These are phyloP conservation scores for Starmerella stigmatis DNA, from an alignment of 805 yeast genomes.

Conservation along the genomic window DNA sequence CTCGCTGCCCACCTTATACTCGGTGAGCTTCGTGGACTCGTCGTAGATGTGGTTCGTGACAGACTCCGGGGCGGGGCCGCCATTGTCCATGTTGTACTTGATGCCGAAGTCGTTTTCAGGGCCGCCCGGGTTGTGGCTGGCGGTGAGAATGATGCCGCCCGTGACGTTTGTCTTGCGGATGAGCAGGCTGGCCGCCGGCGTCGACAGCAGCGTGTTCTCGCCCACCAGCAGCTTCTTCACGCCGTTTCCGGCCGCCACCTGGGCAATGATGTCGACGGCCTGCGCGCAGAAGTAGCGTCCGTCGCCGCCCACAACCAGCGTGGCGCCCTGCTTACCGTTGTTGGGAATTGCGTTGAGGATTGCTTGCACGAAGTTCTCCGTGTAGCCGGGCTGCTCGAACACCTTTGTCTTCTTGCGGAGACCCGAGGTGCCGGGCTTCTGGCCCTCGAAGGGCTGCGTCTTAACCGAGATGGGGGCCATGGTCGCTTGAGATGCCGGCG, in stretches of 20 bases:
- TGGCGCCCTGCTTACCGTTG: constrained; percentile 54
- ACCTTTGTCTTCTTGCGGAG: constrained; percentile 82
- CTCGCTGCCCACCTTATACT: constrained; percentile 45
- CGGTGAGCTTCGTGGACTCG: constrained; percentile 45
- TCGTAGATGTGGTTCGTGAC: constrained; percentile 83
- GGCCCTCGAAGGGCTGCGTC: constrained; percentile 76
- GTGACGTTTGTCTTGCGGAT: constrained; percentile 60
- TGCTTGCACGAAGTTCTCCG: constrained; percentile 90
- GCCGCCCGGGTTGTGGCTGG: constrained; percentile 97
- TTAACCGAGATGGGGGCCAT: constrained; percentile 31
- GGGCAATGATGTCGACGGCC: constrained; percentile 70
- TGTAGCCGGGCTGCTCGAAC: constrained; percentile 68
- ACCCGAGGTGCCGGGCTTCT: constrained; percentile 97
- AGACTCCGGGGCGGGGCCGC: constrained; percentile 96
- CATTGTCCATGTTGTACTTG: constrained; percentile 87
- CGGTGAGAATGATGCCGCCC: constrained; percentile 93
- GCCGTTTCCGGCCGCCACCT: constrained; percentile 85
- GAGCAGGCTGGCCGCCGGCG: constrained; percentile 94
- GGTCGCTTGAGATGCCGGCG: too few relatives aligned
- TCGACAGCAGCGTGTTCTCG: constrained; percentile 75
- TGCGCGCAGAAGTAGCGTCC: constrained; percentile 83
- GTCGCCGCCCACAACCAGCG: constrained; percentile 90
- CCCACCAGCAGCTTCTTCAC: constrained; percentile 79
- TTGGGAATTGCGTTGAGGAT: constrained; percentile 81
- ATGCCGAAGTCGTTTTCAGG: constrained; percentile 86